Percentiles rank a stretch among this genome's conserved stretches.
Conservation (phyloP, 2,329 filamentous ascomycete species). For the Colletotrichum chlorophyti region DNA sequence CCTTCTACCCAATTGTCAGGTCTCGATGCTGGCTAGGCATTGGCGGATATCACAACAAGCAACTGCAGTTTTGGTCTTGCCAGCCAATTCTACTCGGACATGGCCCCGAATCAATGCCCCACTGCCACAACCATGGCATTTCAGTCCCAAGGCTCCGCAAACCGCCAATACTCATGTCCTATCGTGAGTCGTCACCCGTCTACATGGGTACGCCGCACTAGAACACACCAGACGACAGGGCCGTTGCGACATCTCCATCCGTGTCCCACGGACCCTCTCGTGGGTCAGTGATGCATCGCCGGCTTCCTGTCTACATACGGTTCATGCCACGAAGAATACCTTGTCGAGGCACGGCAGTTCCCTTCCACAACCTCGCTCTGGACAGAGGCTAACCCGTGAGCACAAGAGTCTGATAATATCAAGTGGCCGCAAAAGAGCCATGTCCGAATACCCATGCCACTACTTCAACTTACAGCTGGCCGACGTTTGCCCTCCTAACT, state of each 20-base stretch:
- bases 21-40: constrained; percentile 20
- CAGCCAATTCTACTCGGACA: background rate
- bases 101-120: background rate
- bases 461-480: too few relatives aligned
- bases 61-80: background rate
- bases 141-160: constrained; percentile 13
- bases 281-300: background rate
- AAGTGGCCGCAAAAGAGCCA: too few relatives aligned
- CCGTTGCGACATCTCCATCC: constrained; percentile 2
- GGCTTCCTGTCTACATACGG: constrained; percentile 3
- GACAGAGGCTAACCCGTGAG: too few relatives aligned
- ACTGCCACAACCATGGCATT: background rate
- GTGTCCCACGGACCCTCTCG: constrained; percentile 1
- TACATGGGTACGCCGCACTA: background rate
- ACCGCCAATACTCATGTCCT: constrained; percentile 13
- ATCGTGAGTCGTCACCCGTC: background rate
- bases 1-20: constrained; percentile 4
- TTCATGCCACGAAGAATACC: constrained; percentile 2
- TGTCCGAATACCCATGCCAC: too few relatives aligned
- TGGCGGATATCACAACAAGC: constrained; percentile 4
- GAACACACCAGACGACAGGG: background rate
- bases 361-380: too few relatives aligned
- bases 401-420: too few relatives aligned
- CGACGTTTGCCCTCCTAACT: too few relatives aligned
- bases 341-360: too few relatives aligned